Percentiles rank a stretch among this genome's conserved stretches.
Evolutionary conservation across 2,329 filamentous ascomycete genomes (phyloP).

Genomic region (Xenoacremonium recifei): DNA sequence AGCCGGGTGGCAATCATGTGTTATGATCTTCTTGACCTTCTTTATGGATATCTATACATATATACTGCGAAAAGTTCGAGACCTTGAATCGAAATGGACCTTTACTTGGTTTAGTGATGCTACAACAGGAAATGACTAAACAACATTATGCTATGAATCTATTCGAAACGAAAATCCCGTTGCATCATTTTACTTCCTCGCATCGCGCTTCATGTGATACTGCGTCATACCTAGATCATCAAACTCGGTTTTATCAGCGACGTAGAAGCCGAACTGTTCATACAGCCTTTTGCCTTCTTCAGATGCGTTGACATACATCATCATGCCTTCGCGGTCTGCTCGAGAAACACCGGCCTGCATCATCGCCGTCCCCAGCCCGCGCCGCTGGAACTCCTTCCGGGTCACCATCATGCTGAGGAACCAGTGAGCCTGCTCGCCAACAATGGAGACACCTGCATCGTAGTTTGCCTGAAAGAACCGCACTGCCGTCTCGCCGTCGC

Average conservation of each 20-base stretch:
- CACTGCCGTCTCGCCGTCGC: constrained; percentile 32
- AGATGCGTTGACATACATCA: constrained; percentile 29
- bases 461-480: constrained; percentile 39
- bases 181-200: constrained; percentile 1
- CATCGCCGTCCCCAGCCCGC: constrained; percentile 32
- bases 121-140: too few species aligned
- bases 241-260: constrained; percentile 18
- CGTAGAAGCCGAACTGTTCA: constrained; percentile 27
- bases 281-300: constrained; percentile 26
- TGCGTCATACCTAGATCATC: constrained; percentile 19
- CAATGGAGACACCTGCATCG: constrained; percentile 19
- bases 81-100: too few species aligned
- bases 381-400: constrained; percentile 27
- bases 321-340: constrained; percentile 28
- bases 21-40: constrained; percentile 7
- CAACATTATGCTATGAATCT: too few species aligned
- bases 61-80: too few species aligned
- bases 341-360: constrained; percentile 31
- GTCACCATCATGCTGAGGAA: constrained; percentile 34
- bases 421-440: constrained; percentile 28
- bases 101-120: too few species aligned
- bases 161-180: too few species aligned
- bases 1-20: constrained; percentile 10
- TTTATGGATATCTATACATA: background rate
- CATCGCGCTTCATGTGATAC: constrained; percentile 31